Evolutionary conservation across 768 basidiomycete genomes (phyloP), one percentile per base, ranked within the genome.

Genomic region (Trametes cubensis): DNA sequence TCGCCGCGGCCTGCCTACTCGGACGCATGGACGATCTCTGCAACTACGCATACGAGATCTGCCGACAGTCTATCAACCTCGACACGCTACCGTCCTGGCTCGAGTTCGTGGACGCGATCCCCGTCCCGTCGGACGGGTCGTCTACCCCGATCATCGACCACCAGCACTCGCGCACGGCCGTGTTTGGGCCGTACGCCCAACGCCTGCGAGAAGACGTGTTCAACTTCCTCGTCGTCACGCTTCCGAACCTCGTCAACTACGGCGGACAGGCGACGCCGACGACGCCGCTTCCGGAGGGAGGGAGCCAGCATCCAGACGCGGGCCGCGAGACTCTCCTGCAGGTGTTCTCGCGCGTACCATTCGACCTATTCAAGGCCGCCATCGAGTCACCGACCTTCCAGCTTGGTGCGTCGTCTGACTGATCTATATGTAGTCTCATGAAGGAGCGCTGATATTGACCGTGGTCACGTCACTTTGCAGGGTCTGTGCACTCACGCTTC

Each of bases 21-120:
- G 92, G 91, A 55, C 92, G 91, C 46, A 90, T 95, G 89, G 86
- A 93, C 47, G 91, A 95, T 39, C 79, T 95, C 39, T 89, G 87
- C 74, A 81, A 81, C 65, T 88, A 88, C 69, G 84, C 94, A 21
- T 95, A 94, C 74, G 84, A 85, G 55, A 78, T 85, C 50, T 93
- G 90, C 79, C 83, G 84, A 68, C 85, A 83, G 61, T 90, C 89
- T 42, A 87, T 96, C 76, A 82, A 80, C 47, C 80, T 88, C 67
- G 87, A 90, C 60, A 91, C 85, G 48, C 86, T 95, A 70, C 72
- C 81, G 51, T 81, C 82, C 52, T 94, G 92, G 90, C 80, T 95
- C 41, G 80, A 86, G 64, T 94, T 95, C 74, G 75, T 90, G 51
- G 87, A 89, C 67, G 73, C 77, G 46, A 77, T 84, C 18, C 81